These are phyloP conservation scores for Torulaspora microellipsoides DNA, from an alignment of 805 yeast genomes.

Conservation along the genomic window DNA sequence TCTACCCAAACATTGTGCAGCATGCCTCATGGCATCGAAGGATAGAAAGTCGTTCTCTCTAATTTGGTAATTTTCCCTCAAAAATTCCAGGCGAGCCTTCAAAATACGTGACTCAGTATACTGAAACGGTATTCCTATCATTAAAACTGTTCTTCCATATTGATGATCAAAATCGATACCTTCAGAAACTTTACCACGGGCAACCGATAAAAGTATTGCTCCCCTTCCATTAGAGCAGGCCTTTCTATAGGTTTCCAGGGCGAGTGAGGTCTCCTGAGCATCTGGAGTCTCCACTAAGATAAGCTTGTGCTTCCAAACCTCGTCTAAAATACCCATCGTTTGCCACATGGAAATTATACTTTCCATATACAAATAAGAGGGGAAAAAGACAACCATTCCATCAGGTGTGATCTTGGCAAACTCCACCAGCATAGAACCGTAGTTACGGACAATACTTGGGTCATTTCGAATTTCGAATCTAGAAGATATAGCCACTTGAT, in stretches of 20 bases:
- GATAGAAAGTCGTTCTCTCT: constrained; percentile 92
- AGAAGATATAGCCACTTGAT: constrained; percentile 94
- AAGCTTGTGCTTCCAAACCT: constrained; percentile 95
- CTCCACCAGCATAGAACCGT: constrained; percentile 88
- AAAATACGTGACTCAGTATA: constrained; percentile 95
- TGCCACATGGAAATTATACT: constrained; percentile 99
- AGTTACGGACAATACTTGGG: constrained; percentile 95
- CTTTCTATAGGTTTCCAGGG: constrained; percentile 88
- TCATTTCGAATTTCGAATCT: constrained; percentile 96
- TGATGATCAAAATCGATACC: constrained; percentile 99
- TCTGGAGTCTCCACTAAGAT: constrained; percentile 97
- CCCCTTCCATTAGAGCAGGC: constrained; percentile 98
- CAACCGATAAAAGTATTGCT: constrained; percentile 92
- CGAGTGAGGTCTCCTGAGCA: constrained; percentile 96
- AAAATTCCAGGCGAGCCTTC: constrained; percentile 89
- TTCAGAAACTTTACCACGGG: constrained; percentile 98
- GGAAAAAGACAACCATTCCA: constrained; percentile 97
- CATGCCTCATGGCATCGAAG: constrained; percentile 99
- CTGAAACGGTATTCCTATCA: constrained; percentile 99
- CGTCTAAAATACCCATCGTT: constrained; percentile 95
- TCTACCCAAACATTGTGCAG: constrained; percentile 97
- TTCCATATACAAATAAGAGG: constrained; percentile 96
- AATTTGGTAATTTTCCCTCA: constrained; percentile 88
- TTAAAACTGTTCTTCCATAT: constrained; percentile 92
- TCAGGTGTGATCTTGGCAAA: constrained; percentile 95